Conservation (phyloP, 768 basidiomycete genomes). For the Termitomyces sp. region DNA sequence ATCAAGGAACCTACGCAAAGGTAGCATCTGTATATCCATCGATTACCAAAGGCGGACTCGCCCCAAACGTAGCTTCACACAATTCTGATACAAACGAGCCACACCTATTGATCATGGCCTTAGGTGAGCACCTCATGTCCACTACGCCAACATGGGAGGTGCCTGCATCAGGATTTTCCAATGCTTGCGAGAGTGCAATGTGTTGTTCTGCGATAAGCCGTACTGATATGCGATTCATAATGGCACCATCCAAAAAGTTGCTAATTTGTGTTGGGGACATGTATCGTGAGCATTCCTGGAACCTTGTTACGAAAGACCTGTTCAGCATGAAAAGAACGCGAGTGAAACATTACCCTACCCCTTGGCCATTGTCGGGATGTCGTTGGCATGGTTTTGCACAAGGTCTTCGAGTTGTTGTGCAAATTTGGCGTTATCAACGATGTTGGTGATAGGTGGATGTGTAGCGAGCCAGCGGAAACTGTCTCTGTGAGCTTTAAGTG, state of each 20-base stretch:
- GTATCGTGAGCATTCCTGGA: conserved; percentile 82
- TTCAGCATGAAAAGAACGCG: not conserved
- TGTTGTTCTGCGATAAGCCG: conserved; percentile 90
- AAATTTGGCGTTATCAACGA: conserved; percentile 68
- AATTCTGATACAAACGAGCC: conserved; percentile 79
- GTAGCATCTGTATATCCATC: conserved; percentile 68
- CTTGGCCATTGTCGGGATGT: conserved; percentile 88
- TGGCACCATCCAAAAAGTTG: conserved; percentile 77
- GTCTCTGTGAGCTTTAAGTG: conserved; percentile 60
- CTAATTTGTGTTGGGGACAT: conserved; percentile 78
- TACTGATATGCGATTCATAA: conserved; percentile 82
- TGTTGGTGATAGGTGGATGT: conserved; percentile 56
- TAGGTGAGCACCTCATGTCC: conserved; percentile 66
- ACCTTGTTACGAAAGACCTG: conserved; percentile 39
- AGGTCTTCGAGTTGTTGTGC: conserved; percentile 62
- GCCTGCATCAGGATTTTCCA: conserved; percentile 35
- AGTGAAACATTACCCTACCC: conserved; percentile 41
- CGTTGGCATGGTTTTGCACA: conserved; percentile 77
- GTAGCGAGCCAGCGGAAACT: conserved; percentile 69
- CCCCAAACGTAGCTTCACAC: conserved; percentile 80
- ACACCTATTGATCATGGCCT: conserved; percentile 72
- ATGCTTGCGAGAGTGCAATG: conserved; percentile 71
- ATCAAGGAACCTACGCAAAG: conserved; percentile 61
- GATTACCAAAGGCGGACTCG: conserved; percentile 59
- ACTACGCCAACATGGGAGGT: conserved; percentile 65